These are phyloP conservation scores for Geotrichum reessii DNA, from an alignment of 1,139 yeast genomes.

Conservation along the genomic window DNA sequence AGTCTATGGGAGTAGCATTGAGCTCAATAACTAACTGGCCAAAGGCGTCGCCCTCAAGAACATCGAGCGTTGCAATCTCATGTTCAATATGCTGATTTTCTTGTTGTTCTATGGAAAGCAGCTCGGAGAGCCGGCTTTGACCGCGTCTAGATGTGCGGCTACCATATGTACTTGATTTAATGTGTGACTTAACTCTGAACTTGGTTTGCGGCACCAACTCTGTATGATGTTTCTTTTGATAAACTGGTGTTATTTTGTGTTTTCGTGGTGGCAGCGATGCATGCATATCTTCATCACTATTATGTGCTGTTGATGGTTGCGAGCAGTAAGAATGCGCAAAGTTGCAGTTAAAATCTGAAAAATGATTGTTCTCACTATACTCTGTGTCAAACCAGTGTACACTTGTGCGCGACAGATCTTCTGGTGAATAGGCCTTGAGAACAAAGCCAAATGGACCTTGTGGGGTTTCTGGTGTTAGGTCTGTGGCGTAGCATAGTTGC, in stretches of 20 bases:
- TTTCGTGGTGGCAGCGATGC: not conserved
- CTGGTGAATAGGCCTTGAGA: constrained; percentile 18
- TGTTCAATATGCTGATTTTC: not conserved
- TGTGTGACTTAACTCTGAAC: constrained; percentile 15
- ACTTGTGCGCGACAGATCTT: constrained; percentile 14
- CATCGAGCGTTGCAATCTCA: constrained; percentile 18
- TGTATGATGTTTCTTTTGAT: not conserved
- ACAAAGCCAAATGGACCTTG: constrained; percentile 1
- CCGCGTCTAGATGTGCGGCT: not conserved
- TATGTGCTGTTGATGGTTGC: constrained; percentile 18
- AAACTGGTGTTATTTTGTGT: not conserved
- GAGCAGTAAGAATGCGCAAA: constrained; percentile 19
- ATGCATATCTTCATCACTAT: constrained; percentile 15
- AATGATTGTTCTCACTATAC: constrained; percentile 21
- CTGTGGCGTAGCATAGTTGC: not conserved
- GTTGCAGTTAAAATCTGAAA: constrained; percentile 16
- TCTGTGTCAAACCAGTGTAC: constrained; percentile 18
- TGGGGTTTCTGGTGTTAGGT: not conserved
- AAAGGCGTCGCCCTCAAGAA: constrained; percentile 23
- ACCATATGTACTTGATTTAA: not conserved
- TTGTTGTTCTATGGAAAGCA: not conserved
- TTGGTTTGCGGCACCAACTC: constrained; percentile 21
- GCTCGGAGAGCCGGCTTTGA: not conserved
- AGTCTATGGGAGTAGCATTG: constrained; percentile 8
- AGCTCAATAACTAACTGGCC: constrained; percentile 23